Evolutionary conservation across 2,329 filamentous ascomycete genomes (phyloP), one percentile per base, ranked within the genome.

Genomic region (Fusarium tricinctum): DNA sequence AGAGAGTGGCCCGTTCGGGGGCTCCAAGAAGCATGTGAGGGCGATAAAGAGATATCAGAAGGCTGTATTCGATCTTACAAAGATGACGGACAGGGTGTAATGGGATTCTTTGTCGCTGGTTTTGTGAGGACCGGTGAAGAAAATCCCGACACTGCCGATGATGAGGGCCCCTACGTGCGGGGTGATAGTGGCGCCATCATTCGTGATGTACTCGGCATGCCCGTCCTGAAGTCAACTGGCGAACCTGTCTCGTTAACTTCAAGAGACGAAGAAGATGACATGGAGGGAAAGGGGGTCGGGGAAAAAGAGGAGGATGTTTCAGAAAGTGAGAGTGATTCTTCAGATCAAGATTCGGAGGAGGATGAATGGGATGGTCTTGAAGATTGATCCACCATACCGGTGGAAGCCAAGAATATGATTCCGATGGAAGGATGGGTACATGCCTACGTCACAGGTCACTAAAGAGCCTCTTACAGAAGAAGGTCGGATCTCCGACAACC

Each of bases 81-180:
- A 72, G 92, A 89, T 26, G 93, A 95, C 71, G 90, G 89, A 12
- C 88, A 91, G 66, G 93, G 94, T 0, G 92, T 94, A 1, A 97
- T 97, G 87, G 95, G 96, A 0, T 98, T 99, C 79, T 99, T 99
- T 73, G 92, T 97, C 20, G 93, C 89, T n/a, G 93, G 86, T 0
- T 97, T 99, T 78, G 86, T 93, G 5, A 76, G 78, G 40, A 58
- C 63, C n/a, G 69, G 43, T 10, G 60, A 39, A 40, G 62, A 67
- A 33, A 75, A 73, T 26, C 55, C 48, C 35, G 62, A 48, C 28
- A 48, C 57, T 46, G 60, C 43, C 13, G 64, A 54, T 42, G 70
- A 68, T 4, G 77, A 87, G 61, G 86, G 83, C 46, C 86, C 86
- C 1, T 83, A 86, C 50, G 78, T 86, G 53, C 78, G 87, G 66